phyloP scores from a whole-genome alignment of 139 green algal species.

The Helicosporidium sp. region DNA sequence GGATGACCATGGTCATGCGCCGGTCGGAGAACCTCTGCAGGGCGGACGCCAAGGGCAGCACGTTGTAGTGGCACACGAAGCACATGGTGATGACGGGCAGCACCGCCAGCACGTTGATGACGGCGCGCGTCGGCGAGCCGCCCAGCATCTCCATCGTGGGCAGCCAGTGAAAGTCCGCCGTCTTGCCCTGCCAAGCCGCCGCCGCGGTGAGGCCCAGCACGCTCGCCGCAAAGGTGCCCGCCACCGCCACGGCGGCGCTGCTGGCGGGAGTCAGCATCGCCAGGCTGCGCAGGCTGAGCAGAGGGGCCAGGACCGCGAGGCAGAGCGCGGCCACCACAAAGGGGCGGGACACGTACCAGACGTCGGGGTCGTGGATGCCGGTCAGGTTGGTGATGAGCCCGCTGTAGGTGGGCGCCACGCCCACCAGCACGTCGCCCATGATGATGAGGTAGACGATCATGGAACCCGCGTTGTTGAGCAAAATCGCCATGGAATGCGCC shows the following conservation, averaged over 20 bases:
- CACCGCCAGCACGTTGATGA: constrained; percentile 13
- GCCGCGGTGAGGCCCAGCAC: constrained; percentile 5
- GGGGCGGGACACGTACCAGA: constrained; percentile 10
- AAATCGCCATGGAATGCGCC: constrained; percentile 7
- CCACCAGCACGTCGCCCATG: constrained; percentile 16
- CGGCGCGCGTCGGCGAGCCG: neutral
- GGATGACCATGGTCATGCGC: constrained; percentile 17
- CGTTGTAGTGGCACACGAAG: constrained; percentile 24
- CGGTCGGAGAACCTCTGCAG: constrained; percentile 16
- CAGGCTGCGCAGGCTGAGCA: constrained; percentile 15
- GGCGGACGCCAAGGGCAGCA: constrained; percentile 11
- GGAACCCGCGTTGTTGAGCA: constrained; percentile 16
- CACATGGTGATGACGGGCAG: constrained; percentile 18
- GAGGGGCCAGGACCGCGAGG: constrained; percentile 8
- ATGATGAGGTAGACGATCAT: constrained; percentile 26
- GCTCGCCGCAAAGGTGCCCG: constrained; percentile 7
- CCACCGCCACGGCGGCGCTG: constrained; percentile 10
- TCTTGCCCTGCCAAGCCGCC: constrained; percentile 5
- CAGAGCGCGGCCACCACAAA: constrained; percentile 15
- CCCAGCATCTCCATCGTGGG: constrained; percentile 11
- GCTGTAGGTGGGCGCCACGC: constrained; percentile 13
- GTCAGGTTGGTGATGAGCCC: constrained; percentile 18
- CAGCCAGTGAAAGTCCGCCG: constrained; percentile 15
- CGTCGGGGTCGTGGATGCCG: constrained; percentile 8
- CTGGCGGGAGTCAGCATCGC: constrained; percentile 13